Conservation (phyloP, 257 asterid species). For the Nicotiana sylvestris region DNA sequence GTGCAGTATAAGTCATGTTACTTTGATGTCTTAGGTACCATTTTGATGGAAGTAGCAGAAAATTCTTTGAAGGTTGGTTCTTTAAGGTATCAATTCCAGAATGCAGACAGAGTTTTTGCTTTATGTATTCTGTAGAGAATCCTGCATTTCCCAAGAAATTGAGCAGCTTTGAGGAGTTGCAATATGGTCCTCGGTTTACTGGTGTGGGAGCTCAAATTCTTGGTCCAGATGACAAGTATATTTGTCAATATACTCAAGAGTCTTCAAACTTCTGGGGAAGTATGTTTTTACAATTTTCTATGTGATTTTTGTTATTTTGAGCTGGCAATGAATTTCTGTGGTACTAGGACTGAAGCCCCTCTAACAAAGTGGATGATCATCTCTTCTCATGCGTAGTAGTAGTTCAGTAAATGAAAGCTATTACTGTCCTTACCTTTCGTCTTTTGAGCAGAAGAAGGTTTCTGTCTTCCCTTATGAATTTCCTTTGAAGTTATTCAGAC, state of each 20-base stretch:
- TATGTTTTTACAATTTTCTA: conserved; percentile 25
- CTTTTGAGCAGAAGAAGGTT: not conserved
- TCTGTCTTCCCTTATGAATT: not conserved
- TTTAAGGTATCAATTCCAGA: conserved; percentile 96
- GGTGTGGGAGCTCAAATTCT: conserved; percentile 97
- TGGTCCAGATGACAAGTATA: conserved; percentile 95
- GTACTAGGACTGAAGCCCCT: not conserved
- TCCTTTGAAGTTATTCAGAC: not conserved
- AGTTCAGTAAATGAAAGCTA: not conserved
- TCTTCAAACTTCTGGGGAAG: conserved; percentile 92
- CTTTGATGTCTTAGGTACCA: conserved; percentile 57
- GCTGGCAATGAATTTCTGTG: not conserved
- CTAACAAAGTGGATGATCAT: not conserved
- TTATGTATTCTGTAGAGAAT: conserved; percentile 89
- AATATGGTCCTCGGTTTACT: conserved; percentile 71
- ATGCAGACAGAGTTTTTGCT: conserved; percentile 93
- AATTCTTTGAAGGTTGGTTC: conserved; percentile 96
- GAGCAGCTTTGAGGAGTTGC: conserved; percentile 53
- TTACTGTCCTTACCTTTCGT: not conserved
- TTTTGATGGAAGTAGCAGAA: conserved; percentile 83
- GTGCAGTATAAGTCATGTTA: not conserved
- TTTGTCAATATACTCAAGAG: conserved; percentile 72
- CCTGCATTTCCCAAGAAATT: conserved; percentile 69
- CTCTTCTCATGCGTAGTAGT: not conserved
- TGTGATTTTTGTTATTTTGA: not conserved